Percentiles rank a stretch among this genome's conserved stretches.
These are phyloP conservation scores for Apiotrichum laibachii DNA, from an alignment of 1,284 basidiomycete species.

Conservation along the genomic window DNA sequence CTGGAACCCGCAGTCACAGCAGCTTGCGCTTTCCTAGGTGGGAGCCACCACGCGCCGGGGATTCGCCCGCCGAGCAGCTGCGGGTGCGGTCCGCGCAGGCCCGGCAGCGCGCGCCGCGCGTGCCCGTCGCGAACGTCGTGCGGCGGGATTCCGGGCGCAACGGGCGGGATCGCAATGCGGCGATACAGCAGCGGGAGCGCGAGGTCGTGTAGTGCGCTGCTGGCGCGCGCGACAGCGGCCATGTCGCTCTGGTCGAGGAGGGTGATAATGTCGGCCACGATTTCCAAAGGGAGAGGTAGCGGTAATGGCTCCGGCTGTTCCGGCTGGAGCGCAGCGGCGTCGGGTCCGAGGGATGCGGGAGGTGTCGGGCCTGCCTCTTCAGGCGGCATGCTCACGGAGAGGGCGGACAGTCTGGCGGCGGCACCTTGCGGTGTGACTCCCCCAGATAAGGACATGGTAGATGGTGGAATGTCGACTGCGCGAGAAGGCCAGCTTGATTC, in stretches of 20 bases:
- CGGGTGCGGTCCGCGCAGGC: background rate
- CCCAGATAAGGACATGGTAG: too few species aligned
- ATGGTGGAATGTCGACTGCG: too few species aligned
- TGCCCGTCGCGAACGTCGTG: constrained; percentile 1
- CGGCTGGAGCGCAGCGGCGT: too few species aligned
- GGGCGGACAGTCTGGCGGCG: too few species aligned
- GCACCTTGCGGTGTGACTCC: too few species aligned
- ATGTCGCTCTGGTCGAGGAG: background rate
- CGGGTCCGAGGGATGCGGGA: too few species aligned
- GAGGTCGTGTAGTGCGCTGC: background rate
- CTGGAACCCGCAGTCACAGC: too few species aligned
- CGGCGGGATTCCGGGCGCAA: background rate
- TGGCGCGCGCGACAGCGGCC: background rate
- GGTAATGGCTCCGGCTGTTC: too few species aligned
- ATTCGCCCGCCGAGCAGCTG: background rate
- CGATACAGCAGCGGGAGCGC: constrained; percentile 7
- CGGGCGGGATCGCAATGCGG: background rate
- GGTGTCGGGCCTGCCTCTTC: too few species aligned
- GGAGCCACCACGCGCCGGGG: background rate
- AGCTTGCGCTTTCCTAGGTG: background rate
- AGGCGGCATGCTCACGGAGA: too few species aligned
- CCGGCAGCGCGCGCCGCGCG: background rate
- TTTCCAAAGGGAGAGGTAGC: constrained; percentile 10
- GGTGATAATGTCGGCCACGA: constrained; percentile 5
- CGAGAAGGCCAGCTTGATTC: too few species aligned